phyloP scores from a whole-genome alignment of 2,329 filamentous ascomycete species.

The Seiridium unicorne region DNA sequence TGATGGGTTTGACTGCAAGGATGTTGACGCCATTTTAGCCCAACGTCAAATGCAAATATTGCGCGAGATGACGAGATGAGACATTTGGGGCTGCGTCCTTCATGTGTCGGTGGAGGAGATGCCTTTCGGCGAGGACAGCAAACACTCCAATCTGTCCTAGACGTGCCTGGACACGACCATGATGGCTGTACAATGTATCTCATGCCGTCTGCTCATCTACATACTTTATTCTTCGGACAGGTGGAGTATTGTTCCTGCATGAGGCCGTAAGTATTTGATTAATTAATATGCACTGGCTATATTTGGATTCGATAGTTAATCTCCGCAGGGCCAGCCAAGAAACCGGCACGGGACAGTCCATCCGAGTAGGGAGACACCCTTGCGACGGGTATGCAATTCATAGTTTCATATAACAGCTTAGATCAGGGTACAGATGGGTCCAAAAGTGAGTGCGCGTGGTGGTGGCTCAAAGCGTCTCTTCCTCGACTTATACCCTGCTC shows the following conservation, averaged over 20 bases:
- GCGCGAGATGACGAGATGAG: not conserved
- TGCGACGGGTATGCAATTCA: not conserved
- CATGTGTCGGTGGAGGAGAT: no score
- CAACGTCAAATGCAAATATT: not conserved
- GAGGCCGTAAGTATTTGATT: not conserved
- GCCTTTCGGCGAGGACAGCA: no score
- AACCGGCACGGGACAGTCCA: not conserved
- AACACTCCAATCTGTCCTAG: no score
- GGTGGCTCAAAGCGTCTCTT: no score
- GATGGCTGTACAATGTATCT: no score
- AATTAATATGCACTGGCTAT: not conserved
- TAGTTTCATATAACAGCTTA: not conserved
- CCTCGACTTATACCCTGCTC: no score
- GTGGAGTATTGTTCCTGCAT: not conserved
- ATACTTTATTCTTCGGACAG: not conserved
- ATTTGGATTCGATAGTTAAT: not conserved
- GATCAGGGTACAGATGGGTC: no score
- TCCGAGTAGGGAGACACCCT: not conserved
- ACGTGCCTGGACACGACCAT: no score
- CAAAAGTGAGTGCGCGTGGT: no score
- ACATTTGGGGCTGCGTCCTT: not conserved
- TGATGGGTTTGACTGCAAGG: not conserved
- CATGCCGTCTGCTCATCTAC: no score
- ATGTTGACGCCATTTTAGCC: conserved; percentile 1
- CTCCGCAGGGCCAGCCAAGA: not conserved